Evolutionary conservation across 495 filamentous ascomycete species (phyloP).

Genomic region (Aspergillus conjunctus): DNA sequence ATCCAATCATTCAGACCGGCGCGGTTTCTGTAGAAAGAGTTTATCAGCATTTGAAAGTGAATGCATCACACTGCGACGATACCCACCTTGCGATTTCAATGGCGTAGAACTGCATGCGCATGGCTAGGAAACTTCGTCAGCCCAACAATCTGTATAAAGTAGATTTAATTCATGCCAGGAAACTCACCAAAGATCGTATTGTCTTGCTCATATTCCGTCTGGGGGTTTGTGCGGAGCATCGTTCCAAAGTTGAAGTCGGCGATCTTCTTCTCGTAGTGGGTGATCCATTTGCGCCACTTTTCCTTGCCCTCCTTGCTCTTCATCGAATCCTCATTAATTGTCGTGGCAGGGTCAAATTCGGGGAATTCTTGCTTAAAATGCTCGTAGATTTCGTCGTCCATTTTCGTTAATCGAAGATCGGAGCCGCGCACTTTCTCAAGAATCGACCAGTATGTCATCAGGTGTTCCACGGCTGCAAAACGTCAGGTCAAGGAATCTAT

Average conservation of each 20-base stretch:
- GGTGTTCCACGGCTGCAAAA: conserved; percentile 79
- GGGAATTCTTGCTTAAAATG: conserved; percentile 87
- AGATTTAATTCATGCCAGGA: conserved; percentile 2
- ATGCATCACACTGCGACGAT: not conserved
- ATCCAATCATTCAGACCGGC: conserved; percentile 95
- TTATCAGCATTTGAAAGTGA: conserved; percentile 17
- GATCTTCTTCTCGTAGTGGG: conserved; percentile 87
- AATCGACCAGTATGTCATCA: conserved; percentile 95
- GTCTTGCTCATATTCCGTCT: conserved; percentile 81
- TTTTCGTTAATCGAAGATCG: conserved; percentile 81
- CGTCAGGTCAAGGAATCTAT: conserved; percentile 23
- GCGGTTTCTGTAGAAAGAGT: conserved; percentile 61
- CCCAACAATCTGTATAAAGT: conserved; percentile 8
- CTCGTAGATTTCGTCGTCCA: conserved; percentile 91
- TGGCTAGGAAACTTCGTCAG: conserved; percentile 30
- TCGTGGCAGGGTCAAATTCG: conserved; percentile 79
- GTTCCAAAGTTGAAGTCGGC: conserved; percentile 98
- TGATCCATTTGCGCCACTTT: conserved; percentile 93
- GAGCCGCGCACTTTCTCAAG: conserved; percentile 88
- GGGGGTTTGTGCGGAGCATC: conserved; percentile 77
- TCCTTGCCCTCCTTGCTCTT: conserved; percentile 98
- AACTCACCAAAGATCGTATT: conserved; percentile 77
- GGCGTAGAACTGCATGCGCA: conserved; percentile 98
- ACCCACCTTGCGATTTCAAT: conserved; percentile 85
- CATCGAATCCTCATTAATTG: conserved; percentile 91